Evolutionary conservation across 2,329 filamentous ascomycete species (phyloP), one percentile per base, ranked within the genome.

Genomic region (Cylindrodendrum hubeiense): DNA sequence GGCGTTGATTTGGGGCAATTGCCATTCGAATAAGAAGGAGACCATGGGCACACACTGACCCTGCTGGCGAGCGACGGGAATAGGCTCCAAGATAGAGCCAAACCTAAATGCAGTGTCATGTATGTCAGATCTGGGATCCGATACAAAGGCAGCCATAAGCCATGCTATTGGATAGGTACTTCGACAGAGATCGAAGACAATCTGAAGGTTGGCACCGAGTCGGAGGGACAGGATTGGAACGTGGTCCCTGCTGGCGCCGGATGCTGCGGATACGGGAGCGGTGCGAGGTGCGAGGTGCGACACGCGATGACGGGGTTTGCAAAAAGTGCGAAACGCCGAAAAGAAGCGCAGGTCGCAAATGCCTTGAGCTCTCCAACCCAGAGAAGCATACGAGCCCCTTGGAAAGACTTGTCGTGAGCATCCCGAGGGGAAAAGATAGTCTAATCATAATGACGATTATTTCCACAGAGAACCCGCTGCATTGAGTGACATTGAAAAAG

Each of bases 1-100:
- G 71, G 66, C 56, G 69, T 71, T 67, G 62, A 56, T 22, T 53
- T 58, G 53, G 50, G 50, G 41, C 44, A 60, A 62, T 57, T 56
- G 47, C 43, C 43, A 57, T 33, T 55, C 44, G 39, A 49, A 26
- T 21, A 43, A 41, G 37, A 53, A 24, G 30, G 46, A 60, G 65
- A 26, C 19, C 22, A 53, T 17, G 43, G 44, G 37, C 26, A 54
- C 28, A 21, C 39, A 28, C 54, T 47, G 30, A 65, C 54, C 44
- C 33, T 22, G 37, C 37, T 24, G 19, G 41, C 44, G 30, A 28
- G 55, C 41, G 26, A 17, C 21, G 3, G 17, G 24, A 34, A 52
- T 44, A 41, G 39, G 28, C 50, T 39, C 28, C 34, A 22, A 33
- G 46, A 46, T 53, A 47, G 43, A 26, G 54, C 17, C 21, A 21